A percentile compares a stretch with the other conserved stretches of the same genome.
Conservation (phyloP, 495 filamentous ascomycete species). For the Aspergillus bridgeri region DNA sequence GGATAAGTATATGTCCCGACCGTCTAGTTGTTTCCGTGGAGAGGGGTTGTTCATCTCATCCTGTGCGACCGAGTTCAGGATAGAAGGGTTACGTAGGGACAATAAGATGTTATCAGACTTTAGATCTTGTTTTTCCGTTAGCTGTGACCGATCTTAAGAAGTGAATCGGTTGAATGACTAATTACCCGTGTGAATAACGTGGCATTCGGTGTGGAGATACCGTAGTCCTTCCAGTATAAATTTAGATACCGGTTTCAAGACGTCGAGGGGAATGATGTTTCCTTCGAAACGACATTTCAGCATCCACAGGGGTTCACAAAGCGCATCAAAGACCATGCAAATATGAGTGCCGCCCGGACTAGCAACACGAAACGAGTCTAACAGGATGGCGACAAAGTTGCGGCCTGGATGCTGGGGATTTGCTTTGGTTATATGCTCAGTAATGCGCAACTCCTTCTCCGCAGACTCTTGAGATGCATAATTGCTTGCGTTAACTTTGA, state of each 20-base stretch:
- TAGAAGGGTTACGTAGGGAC: slow-evolving; percentile 30
- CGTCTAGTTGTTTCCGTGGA: slow-evolving; percentile 27
- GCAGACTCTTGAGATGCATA: slow-evolving; percentile 19
- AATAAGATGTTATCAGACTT: slow-evolving; percentile 44
- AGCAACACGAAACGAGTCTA: slow-evolving; percentile 30
- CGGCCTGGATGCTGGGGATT: slow-evolving; percentile 23
- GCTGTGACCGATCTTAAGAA: slow-evolving; percentile 14
- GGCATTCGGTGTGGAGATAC: slow-evolving; percentile 38
- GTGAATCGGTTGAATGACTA: slow-evolving; percentile 3
- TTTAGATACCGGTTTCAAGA: slow-evolving; percentile 28
- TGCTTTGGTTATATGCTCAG: slow-evolving; percentile 19
- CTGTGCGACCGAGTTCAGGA: slow-evolving; percentile 28
- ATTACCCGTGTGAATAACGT: slow-evolving; percentile 38
- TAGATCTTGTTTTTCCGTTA: slow-evolving; percentile 29
- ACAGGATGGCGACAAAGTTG: slow-evolving; percentile 22
- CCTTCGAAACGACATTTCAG: slow-evolving; percentile 24
- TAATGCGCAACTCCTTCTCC: slow-evolving; percentile 27
- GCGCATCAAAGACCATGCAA: slow-evolving; percentile 29
- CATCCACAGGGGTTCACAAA: slow-evolving; percentile 31
- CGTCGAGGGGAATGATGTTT: slow-evolving; percentile 17
- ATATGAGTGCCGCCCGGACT: slow-evolving; percentile 25
- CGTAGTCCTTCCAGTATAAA: slow-evolving; percentile 34
- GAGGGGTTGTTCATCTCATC: slow-evolving; percentile 29
- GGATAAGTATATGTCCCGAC: slow-evolving; percentile 33
- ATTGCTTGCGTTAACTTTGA: slow-evolving; percentile 27